Evolutionary conservation across 2,329 filamentous ascomycete genomes (phyloP).

Genomic region (Penicillium sp.): DNA sequence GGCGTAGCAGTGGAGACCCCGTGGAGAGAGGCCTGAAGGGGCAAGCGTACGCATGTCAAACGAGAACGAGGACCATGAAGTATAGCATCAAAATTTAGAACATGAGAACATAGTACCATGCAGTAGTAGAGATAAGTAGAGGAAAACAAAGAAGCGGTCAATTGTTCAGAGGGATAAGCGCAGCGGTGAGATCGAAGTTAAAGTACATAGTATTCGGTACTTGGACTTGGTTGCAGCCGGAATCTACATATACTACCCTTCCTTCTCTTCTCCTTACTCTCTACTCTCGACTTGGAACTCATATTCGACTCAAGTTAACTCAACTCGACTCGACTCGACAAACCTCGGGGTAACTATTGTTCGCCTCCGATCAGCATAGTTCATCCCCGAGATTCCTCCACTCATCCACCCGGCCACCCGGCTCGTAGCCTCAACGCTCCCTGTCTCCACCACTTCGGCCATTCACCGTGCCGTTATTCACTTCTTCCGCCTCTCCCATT

Average conservation of each 20-base stretch:
- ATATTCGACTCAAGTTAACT: too few species aligned
- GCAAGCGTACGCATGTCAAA: slow-evolving; percentile 5
- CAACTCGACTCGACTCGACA: too few species aligned
- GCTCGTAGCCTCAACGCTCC: background rate
- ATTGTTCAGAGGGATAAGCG: background rate
- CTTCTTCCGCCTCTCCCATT: slow-evolving; percentile 6
- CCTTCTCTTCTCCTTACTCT: too few species aligned
- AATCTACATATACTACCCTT: too few species aligned
- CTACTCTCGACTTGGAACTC: too few species aligned
- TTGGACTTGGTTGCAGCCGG: too few species aligned
- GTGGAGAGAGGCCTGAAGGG: background rate
- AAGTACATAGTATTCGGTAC: background rate
- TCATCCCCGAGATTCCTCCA: background rate
- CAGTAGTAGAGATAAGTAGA: background rate
- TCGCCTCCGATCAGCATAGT: background rate
- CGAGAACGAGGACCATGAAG: background rate
- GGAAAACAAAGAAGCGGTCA: background rate
- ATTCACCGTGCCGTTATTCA: slow-evolving; percentile 17
- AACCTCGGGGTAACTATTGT: background rate
- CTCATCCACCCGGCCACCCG: background rate
- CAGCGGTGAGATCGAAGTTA: background rate
- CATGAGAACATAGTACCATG: too few species aligned
- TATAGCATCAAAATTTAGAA: background rate
- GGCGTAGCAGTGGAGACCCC: background rate
- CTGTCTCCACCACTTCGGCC: slow-evolving; percentile 18